A percentile compares a stretch with the other conserved stretches of the same genome.
phyloP scores from a whole-genome alignment of 768 basidiomycete species.

The Mycena filopes region DNA sequence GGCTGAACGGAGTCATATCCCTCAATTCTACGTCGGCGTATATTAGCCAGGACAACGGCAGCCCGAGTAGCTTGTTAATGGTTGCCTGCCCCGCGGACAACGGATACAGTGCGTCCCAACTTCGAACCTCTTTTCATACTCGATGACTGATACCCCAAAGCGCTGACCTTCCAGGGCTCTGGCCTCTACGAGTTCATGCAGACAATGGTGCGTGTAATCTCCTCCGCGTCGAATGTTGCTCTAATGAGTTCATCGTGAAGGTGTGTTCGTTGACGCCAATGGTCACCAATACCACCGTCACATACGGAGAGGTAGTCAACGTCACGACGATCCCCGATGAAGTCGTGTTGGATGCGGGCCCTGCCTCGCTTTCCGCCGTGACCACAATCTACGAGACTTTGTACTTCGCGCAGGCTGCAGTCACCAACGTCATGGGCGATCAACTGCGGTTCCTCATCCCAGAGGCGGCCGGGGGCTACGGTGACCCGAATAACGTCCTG shows the following conservation, averaged over 20 bases:
- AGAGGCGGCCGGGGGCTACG: too few relatives aligned
- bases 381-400: not conserved
- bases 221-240: too few relatives aligned
- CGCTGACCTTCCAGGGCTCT: not conserved
- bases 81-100: not conserved
- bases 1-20: too few relatives aligned
- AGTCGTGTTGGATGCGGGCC: not conserved
- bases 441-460: not conserved
- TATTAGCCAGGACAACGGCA: not conserved
- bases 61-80: not conserved
- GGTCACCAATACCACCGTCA: not conserved
- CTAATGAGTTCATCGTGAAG: too few relatives aligned
- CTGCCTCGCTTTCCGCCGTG: not conserved
- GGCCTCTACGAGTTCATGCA: conserved; percentile 3
- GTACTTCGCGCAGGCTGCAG: not conserved
- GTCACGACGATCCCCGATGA: not conserved
- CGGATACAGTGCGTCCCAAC: not conserved
- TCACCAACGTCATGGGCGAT: conserved; percentile 7
- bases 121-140: too few relatives aligned
- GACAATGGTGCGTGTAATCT: not conserved
- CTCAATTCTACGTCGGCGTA: not conserved
- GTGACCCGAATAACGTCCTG: too few relatives aligned
- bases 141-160: not conserved
- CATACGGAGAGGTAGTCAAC: not conserved
- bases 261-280: not conserved